Evolutionary conservation across 2,329 filamentous ascomycete species (phyloP).

Genomic region (Fusarium bulbicola): DNA sequence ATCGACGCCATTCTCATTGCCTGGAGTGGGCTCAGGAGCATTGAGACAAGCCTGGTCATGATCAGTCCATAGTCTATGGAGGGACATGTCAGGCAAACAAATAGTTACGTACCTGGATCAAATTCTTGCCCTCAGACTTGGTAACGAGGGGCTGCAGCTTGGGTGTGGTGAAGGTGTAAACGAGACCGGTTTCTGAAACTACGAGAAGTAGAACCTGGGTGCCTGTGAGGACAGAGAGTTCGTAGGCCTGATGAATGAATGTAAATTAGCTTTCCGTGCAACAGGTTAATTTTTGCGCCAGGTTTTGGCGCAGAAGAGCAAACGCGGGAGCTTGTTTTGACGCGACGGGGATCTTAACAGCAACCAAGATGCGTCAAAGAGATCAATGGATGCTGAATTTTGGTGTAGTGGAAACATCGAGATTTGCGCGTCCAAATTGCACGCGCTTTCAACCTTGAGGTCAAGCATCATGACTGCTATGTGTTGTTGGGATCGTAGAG

Average conservation of each 20-base stretch:
- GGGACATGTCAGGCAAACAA: background rate
- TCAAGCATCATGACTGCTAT: background rate
- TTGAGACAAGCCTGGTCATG: slow-evolving; percentile 87
- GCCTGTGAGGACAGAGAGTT: slow-evolving; percentile 95
- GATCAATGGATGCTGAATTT: background rate
- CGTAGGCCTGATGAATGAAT: slow-evolving; percentile 77
- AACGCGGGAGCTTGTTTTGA: slow-evolving; percentile 7
- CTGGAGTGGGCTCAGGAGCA: slow-evolving; percentile 86
- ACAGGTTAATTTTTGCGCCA: background rate
- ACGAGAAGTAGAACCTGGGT: slow-evolving; percentile 97
- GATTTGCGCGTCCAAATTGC: background rate
- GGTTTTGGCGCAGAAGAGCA: background rate
- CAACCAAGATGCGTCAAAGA: background rate
- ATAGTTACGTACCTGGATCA: slow-evolving; percentile 83
- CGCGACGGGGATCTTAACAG: slow-evolving; percentile 10
- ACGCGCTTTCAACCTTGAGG: background rate
- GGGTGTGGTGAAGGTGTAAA: slow-evolving; percentile 98
- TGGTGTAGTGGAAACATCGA: background rate
- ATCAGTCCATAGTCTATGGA: background rate
- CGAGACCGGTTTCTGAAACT: slow-evolving; percentile 95
- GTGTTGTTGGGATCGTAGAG: background rate
- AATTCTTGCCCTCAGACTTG: slow-evolving; percentile 98
- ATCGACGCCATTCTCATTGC: slow-evolving; percentile 83
- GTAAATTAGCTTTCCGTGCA: slow-evolving; percentile 30
- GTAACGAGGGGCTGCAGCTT: slow-evolving; percentile 98